These are phyloP conservation scores for Chaetomium strumarium DNA, from an alignment of 2,329 filamentous ascomycete genomes.

Conservation along the genomic window DNA sequence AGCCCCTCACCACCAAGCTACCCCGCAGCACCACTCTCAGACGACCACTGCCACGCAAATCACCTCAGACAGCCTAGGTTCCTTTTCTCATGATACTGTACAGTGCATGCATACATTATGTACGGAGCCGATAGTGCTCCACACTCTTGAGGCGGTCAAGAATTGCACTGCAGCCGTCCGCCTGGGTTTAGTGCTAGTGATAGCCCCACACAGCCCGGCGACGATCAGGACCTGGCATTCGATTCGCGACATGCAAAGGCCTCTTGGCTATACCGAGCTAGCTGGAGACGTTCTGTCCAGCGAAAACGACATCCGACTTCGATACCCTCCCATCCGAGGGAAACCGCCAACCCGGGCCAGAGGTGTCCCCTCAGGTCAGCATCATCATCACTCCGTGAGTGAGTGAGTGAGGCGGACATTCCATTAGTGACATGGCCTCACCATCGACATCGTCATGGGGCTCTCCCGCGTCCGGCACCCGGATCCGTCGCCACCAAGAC, in stretches of 20 bases:
- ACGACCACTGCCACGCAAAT: too few relatives aligned
- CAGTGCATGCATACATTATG: too few relatives aligned
- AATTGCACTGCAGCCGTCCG: background rate
- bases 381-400: background rate
- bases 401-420: too few relatives aligned
- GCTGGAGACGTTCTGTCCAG: too few relatives aligned
- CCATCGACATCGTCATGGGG: constrained; percentile 4
- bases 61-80: too few relatives aligned
- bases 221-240: background rate
- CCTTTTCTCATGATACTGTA: too few relatives aligned
- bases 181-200: background rate
- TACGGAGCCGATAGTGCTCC: background rate
- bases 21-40: background rate
- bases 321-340: too few relatives aligned
- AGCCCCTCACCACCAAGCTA: background rate
- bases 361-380: too few relatives aligned
- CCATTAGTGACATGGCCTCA: constrained; percentile 5
- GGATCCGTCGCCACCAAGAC: background rate
- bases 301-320: too few relatives aligned
- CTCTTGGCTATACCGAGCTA: too few relatives aligned
- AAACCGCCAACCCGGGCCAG: too few relatives aligned
- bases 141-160: background rate
- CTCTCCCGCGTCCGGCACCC: background rate
- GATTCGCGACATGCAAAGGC: background rate
- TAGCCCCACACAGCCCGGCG: background rate